These are phyloP conservation scores for Eimeria praecox DNA, from an alignment of 169 alveolate genomes.

Conservation along the genomic window DNA sequence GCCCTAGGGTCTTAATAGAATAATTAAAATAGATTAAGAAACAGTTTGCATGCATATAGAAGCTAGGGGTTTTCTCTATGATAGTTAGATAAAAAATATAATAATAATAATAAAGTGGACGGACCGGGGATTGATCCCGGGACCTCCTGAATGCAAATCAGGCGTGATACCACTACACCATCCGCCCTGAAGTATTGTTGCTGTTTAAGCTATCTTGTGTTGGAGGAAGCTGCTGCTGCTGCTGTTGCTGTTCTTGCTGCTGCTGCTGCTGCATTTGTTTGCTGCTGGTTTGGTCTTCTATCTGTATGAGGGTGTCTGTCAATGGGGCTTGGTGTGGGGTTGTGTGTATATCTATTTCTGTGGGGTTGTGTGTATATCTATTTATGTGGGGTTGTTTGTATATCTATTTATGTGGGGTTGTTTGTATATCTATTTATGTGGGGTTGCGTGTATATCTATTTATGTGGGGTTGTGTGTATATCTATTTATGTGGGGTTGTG, in stretches of 20 bases:
- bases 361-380: neutral
- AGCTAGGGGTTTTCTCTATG: too few species aligned
- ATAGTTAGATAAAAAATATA: neutral
- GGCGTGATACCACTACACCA: conserved; percentile 92
- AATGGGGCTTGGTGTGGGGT: too few species aligned
- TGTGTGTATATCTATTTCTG: neutral
- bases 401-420: too few species aligned
- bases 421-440: too few species aligned
- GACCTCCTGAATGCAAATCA: conserved; percentile 92
- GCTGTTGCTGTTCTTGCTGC: neutral
- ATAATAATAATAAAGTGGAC: conserved; percentile 83
- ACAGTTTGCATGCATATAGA: neutral
- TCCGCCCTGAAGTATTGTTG: too few species aligned
- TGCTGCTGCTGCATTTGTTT: conserved; percentile 1
- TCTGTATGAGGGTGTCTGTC: too few species aligned
- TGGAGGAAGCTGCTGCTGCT: too few species aligned
- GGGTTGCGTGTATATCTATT: too few species aligned
- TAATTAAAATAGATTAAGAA: too few species aligned
- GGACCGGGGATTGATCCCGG: conserved; percentile 92
- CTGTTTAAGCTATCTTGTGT: too few species aligned
- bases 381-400: too few species aligned
- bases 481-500: neutral
- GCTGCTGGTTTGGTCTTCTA: neutral
- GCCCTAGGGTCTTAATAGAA: neutral
- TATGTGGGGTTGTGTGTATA: too few species aligned